phyloP scores from a whole-genome alignment of 176 grass and related monocot species.

The Musa troglodytarum region DNA sequence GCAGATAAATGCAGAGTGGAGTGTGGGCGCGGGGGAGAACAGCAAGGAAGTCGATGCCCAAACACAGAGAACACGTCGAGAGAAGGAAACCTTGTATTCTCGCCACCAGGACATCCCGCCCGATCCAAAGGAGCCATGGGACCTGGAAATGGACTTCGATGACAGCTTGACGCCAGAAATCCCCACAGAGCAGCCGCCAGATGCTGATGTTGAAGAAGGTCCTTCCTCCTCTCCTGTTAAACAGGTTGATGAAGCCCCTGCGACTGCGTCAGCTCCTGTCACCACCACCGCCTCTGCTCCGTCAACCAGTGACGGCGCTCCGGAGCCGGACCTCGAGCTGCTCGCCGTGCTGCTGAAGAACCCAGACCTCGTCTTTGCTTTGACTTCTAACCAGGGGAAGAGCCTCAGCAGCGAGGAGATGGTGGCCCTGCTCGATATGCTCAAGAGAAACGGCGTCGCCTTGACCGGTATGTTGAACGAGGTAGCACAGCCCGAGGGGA shows the following conservation, averaged over 20 bases:
- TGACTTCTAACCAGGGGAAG: constrained; percentile 51
- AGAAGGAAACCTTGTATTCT: constrained; percentile 62
- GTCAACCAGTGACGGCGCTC: constrained; percentile 11
- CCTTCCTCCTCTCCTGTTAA: background rate
- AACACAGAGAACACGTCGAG: constrained; percentile 60
- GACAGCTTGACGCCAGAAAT: constrained; percentile 85
- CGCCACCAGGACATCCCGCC: constrained; percentile 43
- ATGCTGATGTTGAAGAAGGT: constrained; percentile 30
- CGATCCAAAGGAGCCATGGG: constrained; percentile 86
- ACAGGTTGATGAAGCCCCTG: constrained; percentile 16
- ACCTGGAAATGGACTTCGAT: constrained; percentile 83
- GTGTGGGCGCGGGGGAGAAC: constrained; percentile 52
- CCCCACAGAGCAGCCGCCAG: constrained; percentile 65
- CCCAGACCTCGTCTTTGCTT: constrained; percentile 84
- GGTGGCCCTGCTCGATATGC: constrained; percentile 68
- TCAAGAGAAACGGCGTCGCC: constrained; percentile 68
- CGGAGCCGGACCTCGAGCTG: constrained; percentile 69
- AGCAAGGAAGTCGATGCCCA: constrained; percentile 86
- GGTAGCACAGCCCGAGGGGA: constrained; percentile 4
- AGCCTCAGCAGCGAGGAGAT: constrained; percentile 48
- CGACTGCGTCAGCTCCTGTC: constrained; percentile 6
- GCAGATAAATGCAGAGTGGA: constrained; percentile 52
- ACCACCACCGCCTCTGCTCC: constrained; percentile 20
- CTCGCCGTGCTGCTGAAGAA: constrained; percentile 89
- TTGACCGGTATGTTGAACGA: constrained; percentile 51